A percentile compares a stretch with the other conserved stretches of the same genome.
Evolutionary conservation across 179 eudicot species (phyloP).

Genomic region (Gypsophila paniculata): DNA sequence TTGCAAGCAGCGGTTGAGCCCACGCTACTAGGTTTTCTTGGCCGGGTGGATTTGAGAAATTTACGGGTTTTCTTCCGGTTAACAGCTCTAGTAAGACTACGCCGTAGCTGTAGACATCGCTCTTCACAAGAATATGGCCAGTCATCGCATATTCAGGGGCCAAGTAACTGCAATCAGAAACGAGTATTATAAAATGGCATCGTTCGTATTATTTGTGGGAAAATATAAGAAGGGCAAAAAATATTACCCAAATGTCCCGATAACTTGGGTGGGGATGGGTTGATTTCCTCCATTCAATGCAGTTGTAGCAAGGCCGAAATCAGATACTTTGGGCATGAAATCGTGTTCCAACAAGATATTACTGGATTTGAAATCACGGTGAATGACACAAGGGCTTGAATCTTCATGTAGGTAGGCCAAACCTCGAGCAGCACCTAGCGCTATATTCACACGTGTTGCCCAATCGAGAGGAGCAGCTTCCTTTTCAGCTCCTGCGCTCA

Average conservation of each 20-base stretch:
- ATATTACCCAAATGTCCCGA: slow-evolving; percentile 93
- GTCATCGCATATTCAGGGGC: slow-evolving; percentile 99
- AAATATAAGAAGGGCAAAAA: slow-evolving; percentile 9
- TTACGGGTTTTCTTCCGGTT: slow-evolving; percentile 92
- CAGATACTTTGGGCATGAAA: slow-evolving; percentile 93
- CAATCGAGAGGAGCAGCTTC: slow-evolving; percentile 72
- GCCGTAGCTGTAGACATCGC: slow-evolving; percentile 98
- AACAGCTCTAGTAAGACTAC: slow-evolving; percentile 94
- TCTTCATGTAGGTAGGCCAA: slow-evolving; percentile 96
- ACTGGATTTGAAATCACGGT: slow-evolving; percentile 94
- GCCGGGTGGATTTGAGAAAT: slow-evolving; percentile 80
- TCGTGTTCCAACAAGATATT: slow-evolving; percentile 88
- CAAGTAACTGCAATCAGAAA: slow-evolving; percentile 52
- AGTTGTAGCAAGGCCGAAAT: slow-evolving; percentile 84
- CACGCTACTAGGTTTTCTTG: slow-evolving; percentile 92
- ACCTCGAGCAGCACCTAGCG: slow-evolving; percentile 91
- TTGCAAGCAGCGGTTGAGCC: slow-evolving; percentile 84
- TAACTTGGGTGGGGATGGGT: slow-evolving; percentile 85
- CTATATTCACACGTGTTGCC: slow-evolving; percentile 79
- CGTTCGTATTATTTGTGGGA: not conserved
- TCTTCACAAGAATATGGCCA: slow-evolving; percentile 93
- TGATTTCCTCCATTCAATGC: slow-evolving; percentile 67
- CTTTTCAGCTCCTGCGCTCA: slow-evolving; percentile 52
- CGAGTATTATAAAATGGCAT: not conserved
- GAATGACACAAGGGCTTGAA: slow-evolving; percentile 93